Evolutionary conservation across 1,284 basidiomycete genomes (phyloP).

Genomic region (Marasmius fiardii): DNA sequence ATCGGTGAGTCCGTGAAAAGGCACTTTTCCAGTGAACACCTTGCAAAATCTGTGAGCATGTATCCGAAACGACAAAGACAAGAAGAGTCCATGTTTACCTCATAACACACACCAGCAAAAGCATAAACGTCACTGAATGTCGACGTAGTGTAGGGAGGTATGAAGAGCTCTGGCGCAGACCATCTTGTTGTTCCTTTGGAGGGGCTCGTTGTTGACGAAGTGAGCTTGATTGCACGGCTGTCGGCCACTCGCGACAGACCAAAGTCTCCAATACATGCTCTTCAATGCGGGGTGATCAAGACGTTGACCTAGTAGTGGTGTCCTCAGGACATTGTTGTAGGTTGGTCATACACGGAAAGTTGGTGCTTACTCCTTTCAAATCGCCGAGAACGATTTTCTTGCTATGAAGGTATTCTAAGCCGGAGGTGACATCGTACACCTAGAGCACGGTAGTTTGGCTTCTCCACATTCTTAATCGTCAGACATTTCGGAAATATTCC

Average conservation of each 20-base stretch:
- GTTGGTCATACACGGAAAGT: too few species aligned
- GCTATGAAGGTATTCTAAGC: too few species aligned
- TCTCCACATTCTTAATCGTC: too few species aligned
- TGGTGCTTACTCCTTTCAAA: too few species aligned
- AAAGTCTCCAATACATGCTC: background rate
- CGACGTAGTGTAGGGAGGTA: background rate
- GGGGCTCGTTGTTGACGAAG: background rate
- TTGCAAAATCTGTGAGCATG: background rate
- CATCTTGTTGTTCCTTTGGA: background rate
- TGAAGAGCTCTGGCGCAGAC: background rate
- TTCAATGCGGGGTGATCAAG: background rate
- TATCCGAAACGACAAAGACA: background rate
- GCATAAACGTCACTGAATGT: background rate
- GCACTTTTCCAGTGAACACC: too few species aligned
- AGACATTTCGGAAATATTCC: too few species aligned
- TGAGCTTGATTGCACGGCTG: background rate
- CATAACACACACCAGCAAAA: background rate
- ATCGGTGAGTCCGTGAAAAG: background rate
- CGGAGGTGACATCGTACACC: background rate
- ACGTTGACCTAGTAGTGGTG: too few species aligned
- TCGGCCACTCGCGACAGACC: background rate
- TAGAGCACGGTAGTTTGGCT: too few species aligned
- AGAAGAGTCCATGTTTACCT: background rate
- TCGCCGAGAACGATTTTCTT: too few species aligned
- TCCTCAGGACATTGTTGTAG: too few species aligned